Percentiles rank a stretch among this genome's conserved stretches.
These are phyloP conservation scores for Favolaschia claudopus DNA, from an alignment of 768 basidiomycete species.

Conservation along the genomic window DNA sequence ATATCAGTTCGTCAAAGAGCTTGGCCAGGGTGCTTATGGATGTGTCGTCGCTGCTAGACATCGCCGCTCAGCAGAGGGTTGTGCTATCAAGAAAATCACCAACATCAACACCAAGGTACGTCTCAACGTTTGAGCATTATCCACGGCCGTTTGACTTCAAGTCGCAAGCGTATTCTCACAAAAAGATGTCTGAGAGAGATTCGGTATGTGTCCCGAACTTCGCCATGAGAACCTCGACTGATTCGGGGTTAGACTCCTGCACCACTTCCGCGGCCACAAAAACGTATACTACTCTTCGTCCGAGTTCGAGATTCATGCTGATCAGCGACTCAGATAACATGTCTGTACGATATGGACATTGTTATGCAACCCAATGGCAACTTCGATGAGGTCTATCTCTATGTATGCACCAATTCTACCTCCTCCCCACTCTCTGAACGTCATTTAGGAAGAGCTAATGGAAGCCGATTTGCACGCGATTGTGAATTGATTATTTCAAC, in stretches of 20 bases:
- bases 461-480: conserved; percentile 99
- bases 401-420: conserved; percentile 56
- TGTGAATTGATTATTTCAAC: conserved; percentile 51
- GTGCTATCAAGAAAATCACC: conserved; percentile 96
- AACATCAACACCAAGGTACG: conserved; percentile 89
- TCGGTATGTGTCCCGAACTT: conserved; percentile 58
- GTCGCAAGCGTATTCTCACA: conserved; percentile 83
- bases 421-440: conserved; percentile 3
- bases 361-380: conserved; percentile 91
- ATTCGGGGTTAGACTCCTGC: conserved; percentile 69
- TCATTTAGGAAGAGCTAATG: conserved; percentile 93
- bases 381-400: conserved; percentile 96
- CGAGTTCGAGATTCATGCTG: conserved; percentile 21
- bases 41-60: conserved; percentile 90
- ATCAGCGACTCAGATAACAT: conserved; percentile 75
- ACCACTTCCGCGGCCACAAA: conserved; percentile 99
- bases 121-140: background rate
- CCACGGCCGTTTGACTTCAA: background rate
- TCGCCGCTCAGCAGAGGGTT: conserved; percentile 83
- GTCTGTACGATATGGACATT: conserved; percentile 98
- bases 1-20: conserved; percentile 95
- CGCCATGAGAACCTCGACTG: conserved; percentile 13
- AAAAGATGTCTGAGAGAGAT: conserved; percentile 97
- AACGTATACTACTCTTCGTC: conserved; percentile 62
- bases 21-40: conserved; percentile 95